Evolutionary conservation across 352 stramenopile species (phyloP).

Genomic region (Phytophthora tentaculata): DNA sequence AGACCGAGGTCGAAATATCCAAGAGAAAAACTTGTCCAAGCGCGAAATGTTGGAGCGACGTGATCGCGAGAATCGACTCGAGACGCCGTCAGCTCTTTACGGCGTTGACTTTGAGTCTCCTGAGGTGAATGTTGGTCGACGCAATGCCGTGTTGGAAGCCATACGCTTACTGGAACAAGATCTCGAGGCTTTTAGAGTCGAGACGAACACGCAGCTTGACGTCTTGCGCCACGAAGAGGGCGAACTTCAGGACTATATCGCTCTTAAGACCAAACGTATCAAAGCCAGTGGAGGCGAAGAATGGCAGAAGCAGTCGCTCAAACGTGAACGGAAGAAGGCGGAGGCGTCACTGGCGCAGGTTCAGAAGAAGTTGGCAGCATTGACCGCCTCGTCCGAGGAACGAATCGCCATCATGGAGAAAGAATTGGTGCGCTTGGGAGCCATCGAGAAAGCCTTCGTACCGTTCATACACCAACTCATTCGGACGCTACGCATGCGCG

Average conservation of each 20-base stretch:
- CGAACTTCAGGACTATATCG: conserved; percentile 78
- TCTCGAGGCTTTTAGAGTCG: conserved; percentile 60
- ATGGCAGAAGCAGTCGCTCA: conserved; percentile 84
- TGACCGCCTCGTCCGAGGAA: conserved; percentile 55
- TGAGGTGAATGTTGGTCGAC: conserved; percentile 68
- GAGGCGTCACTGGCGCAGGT: conserved; percentile 64
- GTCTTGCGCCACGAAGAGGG: conserved; percentile 60
- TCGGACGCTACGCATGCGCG: conserved; percentile 46
- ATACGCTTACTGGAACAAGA: conserved; percentile 60
- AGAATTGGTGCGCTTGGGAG: conserved; percentile 64
- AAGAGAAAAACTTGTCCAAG: conserved; percentile 51
- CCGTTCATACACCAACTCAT: conserved; percentile 82
- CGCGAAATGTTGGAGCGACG: conserved; percentile 29
- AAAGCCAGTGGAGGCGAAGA: conserved; percentile 74
- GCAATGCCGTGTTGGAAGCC: conserved; percentile 59
- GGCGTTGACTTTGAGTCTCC: conserved; percentile 71
- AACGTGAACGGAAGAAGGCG: conserved; percentile 84
- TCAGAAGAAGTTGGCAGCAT: conserved; percentile 49
- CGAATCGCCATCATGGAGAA: conserved; percentile 69
- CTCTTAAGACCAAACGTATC: conserved; percentile 79
- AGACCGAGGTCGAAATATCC: conserved; percentile 35
- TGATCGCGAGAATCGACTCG: conserved; percentile 51
- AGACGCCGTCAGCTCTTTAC: conserved; percentile 45
- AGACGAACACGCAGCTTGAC: conserved; percentile 74
- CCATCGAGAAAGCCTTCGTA: conserved; percentile 77